These are phyloP conservation scores for Leccinum cinnamomeum DNA, from an alignment of 1,284 basidiomycete genomes.

Conservation along the genomic window DNA sequence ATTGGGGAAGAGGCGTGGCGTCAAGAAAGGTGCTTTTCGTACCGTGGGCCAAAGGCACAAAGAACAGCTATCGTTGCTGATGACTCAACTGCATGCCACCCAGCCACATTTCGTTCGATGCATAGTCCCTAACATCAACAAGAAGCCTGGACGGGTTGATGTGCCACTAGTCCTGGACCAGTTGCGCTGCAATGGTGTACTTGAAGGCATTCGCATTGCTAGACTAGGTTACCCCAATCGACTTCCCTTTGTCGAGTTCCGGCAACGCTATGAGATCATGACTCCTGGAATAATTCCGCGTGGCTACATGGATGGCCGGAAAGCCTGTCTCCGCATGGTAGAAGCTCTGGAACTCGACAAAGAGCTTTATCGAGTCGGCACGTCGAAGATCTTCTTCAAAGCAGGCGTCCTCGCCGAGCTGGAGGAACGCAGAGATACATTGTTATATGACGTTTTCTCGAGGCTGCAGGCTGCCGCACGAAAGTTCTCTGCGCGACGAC, in stretches of 20 bases:
- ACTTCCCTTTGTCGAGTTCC: slow-evolving; percentile 95
- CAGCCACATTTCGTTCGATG: slow-evolving; percentile 99
- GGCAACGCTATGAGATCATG: slow-evolving; percentile 94
- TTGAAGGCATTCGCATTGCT: slow-evolving; percentile 98
- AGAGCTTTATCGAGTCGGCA: slow-evolving; percentile 86
- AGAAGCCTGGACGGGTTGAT: slow-evolving; percentile 91
- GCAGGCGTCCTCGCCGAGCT: slow-evolving; percentile 98
- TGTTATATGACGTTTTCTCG: slow-evolving; percentile 89
- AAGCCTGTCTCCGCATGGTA: slow-evolving; percentile 93
- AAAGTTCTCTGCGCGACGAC: slow-evolving; percentile 84
- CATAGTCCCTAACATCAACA: slow-evolving; percentile 93
- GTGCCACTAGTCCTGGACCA: slow-evolving; percentile 97
- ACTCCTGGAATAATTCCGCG: slow-evolving; percentile 90
- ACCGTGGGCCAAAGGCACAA: slow-evolving; percentile 96
- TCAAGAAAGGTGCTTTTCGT: slow-evolving; percentile 96
- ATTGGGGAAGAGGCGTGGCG: slow-evolving; percentile 70
- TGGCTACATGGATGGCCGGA: slow-evolving; percentile 97
- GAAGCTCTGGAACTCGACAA: slow-evolving; percentile 87
- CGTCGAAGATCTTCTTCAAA: slow-evolving; percentile 99
- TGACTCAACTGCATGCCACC: slow-evolving; percentile 89
- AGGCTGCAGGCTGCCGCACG: slow-evolving; percentile 84
- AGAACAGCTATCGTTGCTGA: slow-evolving; percentile 91
- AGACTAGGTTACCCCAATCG: slow-evolving; percentile 97
- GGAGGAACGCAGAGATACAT: slow-evolving; percentile 87
- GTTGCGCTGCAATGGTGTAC: slow-evolving; percentile 96